phyloP scores from a whole-genome alignment of 495 filamentous ascomycete genomes.

The Xylaria cubensis region DNA sequence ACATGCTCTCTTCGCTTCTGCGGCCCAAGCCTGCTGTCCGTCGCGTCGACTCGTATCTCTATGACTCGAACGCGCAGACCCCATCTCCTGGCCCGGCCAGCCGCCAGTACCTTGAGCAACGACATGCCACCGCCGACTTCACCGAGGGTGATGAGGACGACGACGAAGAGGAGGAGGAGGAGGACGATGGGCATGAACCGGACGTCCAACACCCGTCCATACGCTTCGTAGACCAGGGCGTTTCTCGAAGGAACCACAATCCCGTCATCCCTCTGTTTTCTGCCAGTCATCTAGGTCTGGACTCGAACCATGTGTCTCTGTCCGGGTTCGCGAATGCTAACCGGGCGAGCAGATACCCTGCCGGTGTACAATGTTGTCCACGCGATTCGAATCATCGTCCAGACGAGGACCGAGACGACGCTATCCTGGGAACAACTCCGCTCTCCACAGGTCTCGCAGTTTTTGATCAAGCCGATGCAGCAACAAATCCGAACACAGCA shows the following conservation, averaged over 20 bases:
- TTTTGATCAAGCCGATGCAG: slow-evolving; percentile 89
- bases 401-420: slow-evolving; percentile 85
- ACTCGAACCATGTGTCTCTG: slow-evolving; percentile 12
- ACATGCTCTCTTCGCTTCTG: slow-evolving; percentile 54
- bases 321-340: slow-evolving; percentile 7
- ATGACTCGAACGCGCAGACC: slow-evolving; percentile 41
- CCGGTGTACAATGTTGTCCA: slow-evolving; percentile 92
- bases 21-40: slow-evolving; percentile 46
- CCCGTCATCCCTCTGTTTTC: slow-evolving; percentile 85
- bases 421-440: slow-evolving; percentile 95
- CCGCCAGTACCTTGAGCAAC: slow-evolving; percentile 47
- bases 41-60: slow-evolving; percentile 36
- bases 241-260: slow-evolving; percentile 54
- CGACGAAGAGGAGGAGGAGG: slow-evolving; percentile 43
- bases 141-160: slow-evolving; percentile 55
- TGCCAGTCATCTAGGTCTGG: slow-evolving; percentile 75
- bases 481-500: slow-evolving; percentile 80
- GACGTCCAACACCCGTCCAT: slow-evolving; percentile 54
- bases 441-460: slow-evolving; percentile 93
- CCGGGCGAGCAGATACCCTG: slow-evolving; percentile 52
- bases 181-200: slow-evolving; percentile 46
- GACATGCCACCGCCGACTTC: slow-evolving; percentile 63
- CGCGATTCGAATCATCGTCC: slow-evolving; percentile 80
- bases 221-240: slow-evolving; percentile 38
- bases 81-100: slow-evolving; percentile 43